Percentiles rank a stretch among this genome's conserved stretches.
phyloP scores from a whole-genome alignment of 768 basidiomycete species.

The Gloeophyllum trabeum region DNA sequence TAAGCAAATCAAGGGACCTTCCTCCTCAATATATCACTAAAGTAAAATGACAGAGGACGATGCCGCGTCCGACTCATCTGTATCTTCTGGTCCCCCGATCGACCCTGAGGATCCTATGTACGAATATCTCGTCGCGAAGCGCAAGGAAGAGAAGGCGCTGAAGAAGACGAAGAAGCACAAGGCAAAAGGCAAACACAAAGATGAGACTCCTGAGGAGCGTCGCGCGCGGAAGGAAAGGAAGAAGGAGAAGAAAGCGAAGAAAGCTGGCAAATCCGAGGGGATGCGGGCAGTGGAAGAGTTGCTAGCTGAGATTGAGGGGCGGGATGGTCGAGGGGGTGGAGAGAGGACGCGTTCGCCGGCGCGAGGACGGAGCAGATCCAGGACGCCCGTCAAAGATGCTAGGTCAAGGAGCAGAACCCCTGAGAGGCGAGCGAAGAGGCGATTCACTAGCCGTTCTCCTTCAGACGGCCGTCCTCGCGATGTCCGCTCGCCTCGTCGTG shows the following conservation, averaged over 20 bases:
- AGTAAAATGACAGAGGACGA: slow-evolving; percentile 43
- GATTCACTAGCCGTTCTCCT: too few relatives aligned
- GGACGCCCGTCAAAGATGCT: too few relatives aligned
- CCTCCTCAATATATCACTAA: slow-evolving; percentile 2
- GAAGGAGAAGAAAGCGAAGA: slow-evolving; percentile 53
- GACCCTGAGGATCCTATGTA: slow-evolving; percentile 98
- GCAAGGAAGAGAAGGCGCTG: slow-evolving; percentile 55
- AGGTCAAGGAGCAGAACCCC: too few relatives aligned
- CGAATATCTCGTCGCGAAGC: slow-evolving; percentile 75
- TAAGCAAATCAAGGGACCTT: slow-evolving; percentile 16
- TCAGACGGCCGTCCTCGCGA: too few relatives aligned
- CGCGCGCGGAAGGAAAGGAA: slow-evolving; percentile 65
- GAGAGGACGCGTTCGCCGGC: not conserved
- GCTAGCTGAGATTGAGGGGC: slow-evolving; percentile 35
- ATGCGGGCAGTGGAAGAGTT: slow-evolving; percentile 59
- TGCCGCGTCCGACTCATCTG: slow-evolving; percentile 54
- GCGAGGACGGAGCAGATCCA: too few relatives aligned
- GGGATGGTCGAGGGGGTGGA: too few relatives aligned
- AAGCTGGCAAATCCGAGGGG: slow-evolving; percentile 44
- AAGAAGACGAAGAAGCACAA: slow-evolving; percentile 50
- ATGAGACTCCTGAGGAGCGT: slow-evolving; percentile 74
- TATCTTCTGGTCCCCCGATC: slow-evolving; percentile 51
- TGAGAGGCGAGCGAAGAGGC: too few relatives aligned
- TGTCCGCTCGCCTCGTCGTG: too few relatives aligned
- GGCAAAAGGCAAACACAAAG: slow-evolving; percentile 52